phyloP scores from a whole-genome alignment of 139 green algal species.

The Volvox reticuliferus region DNA sequence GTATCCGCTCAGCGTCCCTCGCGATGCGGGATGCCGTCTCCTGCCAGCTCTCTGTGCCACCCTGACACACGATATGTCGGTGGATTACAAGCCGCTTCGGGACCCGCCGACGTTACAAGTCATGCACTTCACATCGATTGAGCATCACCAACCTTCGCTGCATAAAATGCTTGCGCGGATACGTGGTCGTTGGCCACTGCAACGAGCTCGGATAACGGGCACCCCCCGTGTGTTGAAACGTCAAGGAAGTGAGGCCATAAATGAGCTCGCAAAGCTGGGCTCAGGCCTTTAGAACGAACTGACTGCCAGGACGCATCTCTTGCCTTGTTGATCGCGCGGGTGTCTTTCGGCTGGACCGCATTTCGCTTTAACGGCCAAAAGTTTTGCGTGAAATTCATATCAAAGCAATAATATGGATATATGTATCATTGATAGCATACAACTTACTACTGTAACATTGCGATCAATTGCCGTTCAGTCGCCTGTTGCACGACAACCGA shows the following conservation, averaged over 20 bases:
- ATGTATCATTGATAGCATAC: too few relatives aligned
- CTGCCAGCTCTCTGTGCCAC: conserved; percentile 8
- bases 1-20: not conserved
- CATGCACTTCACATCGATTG: too few relatives aligned
- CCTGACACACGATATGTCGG: not conserved
- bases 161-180: not conserved
- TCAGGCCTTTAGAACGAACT: not conserved
- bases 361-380: not conserved
- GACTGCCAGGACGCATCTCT: not conserved
- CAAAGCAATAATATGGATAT: too few relatives aligned
- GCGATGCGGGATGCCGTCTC: not conserved
- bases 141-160: not conserved
- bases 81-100: too few relatives aligned
- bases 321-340: not conserved
- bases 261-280: not conserved
- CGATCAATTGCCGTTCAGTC: too few relatives aligned
- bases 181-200: not conserved
- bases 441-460: too few relatives aligned
- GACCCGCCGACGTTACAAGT: too few relatives aligned
- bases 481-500: too few relatives aligned
- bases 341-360: not conserved
- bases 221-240: too few relatives aligned
- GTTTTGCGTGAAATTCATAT: too few relatives aligned
- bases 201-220: not conserved
- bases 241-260: not conserved